phyloP scores from a whole-genome alignment of 2,329 filamentous ascomycete species.

The Cladosporium sp. region DNA sequence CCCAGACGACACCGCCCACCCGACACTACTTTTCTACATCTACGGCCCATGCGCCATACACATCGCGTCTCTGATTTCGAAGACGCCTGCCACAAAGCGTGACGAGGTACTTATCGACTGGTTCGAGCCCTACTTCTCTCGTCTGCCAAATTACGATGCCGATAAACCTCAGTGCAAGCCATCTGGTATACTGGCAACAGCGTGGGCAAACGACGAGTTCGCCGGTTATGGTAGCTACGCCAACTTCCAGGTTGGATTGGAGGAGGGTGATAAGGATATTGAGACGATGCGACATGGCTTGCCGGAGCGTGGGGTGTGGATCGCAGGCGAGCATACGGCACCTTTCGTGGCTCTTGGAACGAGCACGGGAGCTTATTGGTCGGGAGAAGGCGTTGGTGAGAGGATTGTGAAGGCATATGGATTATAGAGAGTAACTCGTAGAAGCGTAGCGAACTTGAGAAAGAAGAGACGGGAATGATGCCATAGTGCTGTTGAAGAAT shows the following conservation, averaged over 20 bases:
- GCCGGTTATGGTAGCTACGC: slow-evolving; percentile 79
- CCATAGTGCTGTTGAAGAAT: neutral
- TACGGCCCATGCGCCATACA: slow-evolving; percentile 60
- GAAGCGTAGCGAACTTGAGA: no score
- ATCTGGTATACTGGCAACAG: slow-evolving; percentile 61
- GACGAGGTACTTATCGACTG: slow-evolving; percentile 58
- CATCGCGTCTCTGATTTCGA: slow-evolving; percentile 41
- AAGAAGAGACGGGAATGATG: neutral
- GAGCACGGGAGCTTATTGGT: slow-evolving; percentile 87
- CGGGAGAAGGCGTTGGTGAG: slow-evolving; percentile 71
- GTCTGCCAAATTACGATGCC: slow-evolving; percentile 63
- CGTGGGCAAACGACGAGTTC: slow-evolving; percentile 73
- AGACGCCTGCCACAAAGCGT: slow-evolving; percentile 43
- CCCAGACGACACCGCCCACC: slow-evolving; percentile 56
- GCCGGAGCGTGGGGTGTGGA: slow-evolving; percentile 69
- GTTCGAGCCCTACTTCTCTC: slow-evolving; percentile 74
- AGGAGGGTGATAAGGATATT: slow-evolving; percentile 68
- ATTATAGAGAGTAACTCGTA: neutral
- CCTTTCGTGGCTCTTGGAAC: slow-evolving; percentile 87
- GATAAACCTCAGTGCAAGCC: slow-evolving; percentile 58
- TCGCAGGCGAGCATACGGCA: slow-evolving; percentile 86
- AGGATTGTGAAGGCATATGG: slow-evolving; percentile 58
- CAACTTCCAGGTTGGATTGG: slow-evolving; percentile 76
- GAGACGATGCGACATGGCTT: slow-evolving; percentile 52
- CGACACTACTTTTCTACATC: slow-evolving; percentile 81